Conservation (phyloP, 2,329 filamentous ascomycete species). For the Phyllosticta citrichinensis region DNA sequence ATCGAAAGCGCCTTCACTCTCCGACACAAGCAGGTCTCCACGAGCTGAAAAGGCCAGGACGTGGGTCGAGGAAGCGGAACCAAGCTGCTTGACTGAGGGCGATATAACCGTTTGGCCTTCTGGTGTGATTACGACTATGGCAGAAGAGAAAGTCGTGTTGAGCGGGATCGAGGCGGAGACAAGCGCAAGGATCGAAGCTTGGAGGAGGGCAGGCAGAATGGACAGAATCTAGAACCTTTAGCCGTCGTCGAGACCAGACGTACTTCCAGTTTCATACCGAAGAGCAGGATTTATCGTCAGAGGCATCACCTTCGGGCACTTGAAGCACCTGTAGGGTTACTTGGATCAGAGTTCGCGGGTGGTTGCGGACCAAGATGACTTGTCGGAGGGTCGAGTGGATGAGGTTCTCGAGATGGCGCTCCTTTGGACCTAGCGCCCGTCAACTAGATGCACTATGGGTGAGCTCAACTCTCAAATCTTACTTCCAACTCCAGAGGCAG, state of each 20-base stretch:
- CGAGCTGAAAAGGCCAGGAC: constrained; percentile 70
- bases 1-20: constrained; percentile 73
- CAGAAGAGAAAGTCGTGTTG: constrained; percentile 58
- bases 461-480: constrained; percentile 18
- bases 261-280: not conserved
- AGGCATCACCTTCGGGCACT: constrained; percentile 56
- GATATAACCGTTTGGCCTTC: constrained; percentile 27
- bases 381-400: constrained; percentile 63
- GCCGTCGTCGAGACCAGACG: not conserved
- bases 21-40: constrained; percentile 62
- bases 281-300: constrained; percentile 48
- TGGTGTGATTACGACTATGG: constrained; percentile 49
- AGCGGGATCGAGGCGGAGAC: constrained; percentile 75
- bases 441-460: not conserved
- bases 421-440: constrained; percentile 29
- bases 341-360: constrained; percentile 69
- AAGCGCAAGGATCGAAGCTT: constrained; percentile 71
- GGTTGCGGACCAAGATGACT: constrained; percentile 63
- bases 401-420: constrained; percentile 69
- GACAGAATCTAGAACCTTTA: constrained; percentile 54
- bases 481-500: constrained; percentile 76
- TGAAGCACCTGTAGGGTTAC: constrained; percentile 68
- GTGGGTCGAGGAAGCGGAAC: constrained; percentile 61
- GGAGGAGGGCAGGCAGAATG: constrained; percentile 72
- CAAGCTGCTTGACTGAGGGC: constrained; percentile 54